Percentiles rank a stretch among this genome's conserved stretches.
Conservation (phyloP, 2,329 filamentous ascomycete genomes). For the Pseudocercospora cruenta region DNA sequence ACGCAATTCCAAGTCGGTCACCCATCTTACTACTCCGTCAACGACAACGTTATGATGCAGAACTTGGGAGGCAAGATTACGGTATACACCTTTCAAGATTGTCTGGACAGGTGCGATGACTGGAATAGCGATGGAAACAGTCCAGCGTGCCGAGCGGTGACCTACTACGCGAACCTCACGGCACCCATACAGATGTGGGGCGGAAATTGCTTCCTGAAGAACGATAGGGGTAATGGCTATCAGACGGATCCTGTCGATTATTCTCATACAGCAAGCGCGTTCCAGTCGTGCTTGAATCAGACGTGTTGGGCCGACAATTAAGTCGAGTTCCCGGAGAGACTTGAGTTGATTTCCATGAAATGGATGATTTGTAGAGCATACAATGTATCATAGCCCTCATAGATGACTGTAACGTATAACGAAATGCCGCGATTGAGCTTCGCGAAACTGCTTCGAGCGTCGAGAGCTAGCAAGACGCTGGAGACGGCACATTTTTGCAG, state of each 20-base stretch:
- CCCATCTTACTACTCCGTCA: slow-evolving; percentile 18
- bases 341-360: too few relatives aligned
- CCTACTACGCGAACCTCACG: slow-evolving; percentile 22
- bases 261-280: slow-evolving; percentile 21
- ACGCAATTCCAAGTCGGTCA: slow-evolving; percentile 12
- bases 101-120: slow-evolving; percentile 18
- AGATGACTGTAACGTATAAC: neutral
- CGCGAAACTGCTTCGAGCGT: too few relatives aligned
- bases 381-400: neutral
- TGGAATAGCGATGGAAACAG: slow-evolving; percentile 9
- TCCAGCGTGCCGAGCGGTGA: slow-evolving; percentile 19
- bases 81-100: slow-evolving; percentile 19
- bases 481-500: neutral
- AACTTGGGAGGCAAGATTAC: slow-evolving; percentile 19
- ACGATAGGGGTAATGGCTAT: slow-evolving; percentile 15
- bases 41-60: slow-evolving; percentile 15
- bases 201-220: slow-evolving; percentile 27
- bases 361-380: too few relatives aligned
- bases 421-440: neutral
- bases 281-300: slow-evolving; percentile 15
- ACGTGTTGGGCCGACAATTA: slow-evolving; percentile 17
- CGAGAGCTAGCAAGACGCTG: neutral
- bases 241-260: slow-evolving; percentile 19
- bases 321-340: too few relatives aligned
- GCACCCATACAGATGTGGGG: slow-evolving; percentile 17